These are phyloP conservation scores for Neurospora cerealis DNA, from an alignment of 495 filamentous ascomycete genomes.

Conservation along the genomic window DNA sequence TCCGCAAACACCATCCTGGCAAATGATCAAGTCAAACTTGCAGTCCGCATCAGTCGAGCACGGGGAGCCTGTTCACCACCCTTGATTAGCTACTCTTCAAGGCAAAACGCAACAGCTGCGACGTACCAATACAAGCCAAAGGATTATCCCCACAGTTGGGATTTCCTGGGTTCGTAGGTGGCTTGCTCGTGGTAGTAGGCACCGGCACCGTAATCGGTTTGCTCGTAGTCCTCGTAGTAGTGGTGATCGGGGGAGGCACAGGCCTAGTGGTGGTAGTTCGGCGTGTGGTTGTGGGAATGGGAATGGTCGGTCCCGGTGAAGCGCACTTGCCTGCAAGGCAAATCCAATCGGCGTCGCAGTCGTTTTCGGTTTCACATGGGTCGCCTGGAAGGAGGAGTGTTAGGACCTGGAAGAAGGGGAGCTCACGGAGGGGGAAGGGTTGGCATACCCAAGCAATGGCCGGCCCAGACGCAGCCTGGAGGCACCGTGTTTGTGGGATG, in stretches of 20 bases:
- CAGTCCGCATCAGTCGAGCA: slow-evolving; percentile 17
- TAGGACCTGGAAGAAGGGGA: neutral
- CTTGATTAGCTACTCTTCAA: neutral
- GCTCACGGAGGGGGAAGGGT: neutral
- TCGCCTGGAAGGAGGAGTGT: neutral
- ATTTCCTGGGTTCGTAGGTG: neutral
- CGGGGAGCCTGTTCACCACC: slow-evolving; percentile 2
- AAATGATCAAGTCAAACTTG: slow-evolving; percentile 14
- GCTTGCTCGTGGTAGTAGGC: slow-evolving; percentile 1
- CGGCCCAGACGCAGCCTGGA: slow-evolving; percentile 5
- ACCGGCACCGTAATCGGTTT: neutral
- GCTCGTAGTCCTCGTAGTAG: neutral
- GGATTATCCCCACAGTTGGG: slow-evolving; percentile 12
- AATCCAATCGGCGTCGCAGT: slow-evolving; percentile 14
- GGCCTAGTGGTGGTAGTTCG: neutral
- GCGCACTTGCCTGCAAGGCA: slow-evolving; percentile 8
- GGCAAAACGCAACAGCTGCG: too few relatives aligned
- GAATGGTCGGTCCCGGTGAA: neutral
- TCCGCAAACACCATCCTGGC: slow-evolving; percentile 15
- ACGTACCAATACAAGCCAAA: slow-evolving; percentile 18
- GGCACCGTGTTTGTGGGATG: neutral
- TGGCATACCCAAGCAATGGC: slow-evolving; percentile 9
- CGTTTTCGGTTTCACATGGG: slow-evolving; percentile 12
- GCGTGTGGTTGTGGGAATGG: neutral
- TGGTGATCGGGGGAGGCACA: neutral